Percentiles rank a stretch among this genome's conserved stretches.
Conservation (phyloP, 257 asterid species). For the Lycium ferocissimum region DNA sequence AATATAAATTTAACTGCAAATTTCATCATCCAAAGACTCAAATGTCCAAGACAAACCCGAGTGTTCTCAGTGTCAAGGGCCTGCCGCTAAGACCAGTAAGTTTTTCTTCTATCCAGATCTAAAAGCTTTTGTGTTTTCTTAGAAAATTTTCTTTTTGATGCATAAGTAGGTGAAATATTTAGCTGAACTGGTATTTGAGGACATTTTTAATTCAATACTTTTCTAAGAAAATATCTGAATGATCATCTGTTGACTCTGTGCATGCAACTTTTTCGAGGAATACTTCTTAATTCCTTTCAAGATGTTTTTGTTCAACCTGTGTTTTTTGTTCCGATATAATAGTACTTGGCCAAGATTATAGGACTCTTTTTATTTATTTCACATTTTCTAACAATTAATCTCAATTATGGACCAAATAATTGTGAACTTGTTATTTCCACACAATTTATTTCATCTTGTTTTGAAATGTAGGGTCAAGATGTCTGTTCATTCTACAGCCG, state of each 20-base stretch:
- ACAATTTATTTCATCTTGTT: slow-evolving; percentile 5
- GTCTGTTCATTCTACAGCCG: slow-evolving; percentile 76
- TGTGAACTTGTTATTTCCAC: neutral
- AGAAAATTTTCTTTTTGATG: neutral
- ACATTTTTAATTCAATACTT: neutral
- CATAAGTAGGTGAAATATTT: neutral
- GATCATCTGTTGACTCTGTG: neutral
- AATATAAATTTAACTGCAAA: slow-evolving; percentile 46
- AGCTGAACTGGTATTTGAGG: neutral
- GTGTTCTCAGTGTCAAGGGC: slow-evolving; percentile 53
- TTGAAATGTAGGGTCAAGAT: slow-evolving; percentile 68
- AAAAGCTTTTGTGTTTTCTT: neutral
- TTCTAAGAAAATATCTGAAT: neutral
- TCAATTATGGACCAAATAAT: neutral
- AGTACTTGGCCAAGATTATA: neutral
- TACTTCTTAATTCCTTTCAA: neutral
- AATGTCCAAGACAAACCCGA: slow-evolving; percentile 26
- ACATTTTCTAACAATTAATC: neutral
- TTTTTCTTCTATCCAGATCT: slow-evolving; percentile 1
- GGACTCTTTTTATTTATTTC: neutral
- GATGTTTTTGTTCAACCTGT: neutral
- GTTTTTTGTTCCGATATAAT: neutral
- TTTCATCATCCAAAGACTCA: slow-evolving; percentile 57
- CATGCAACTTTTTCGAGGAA: neutral
- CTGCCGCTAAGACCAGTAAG: slow-evolving; percentile 68